Evolutionary conservation across 768 basidiomycete genomes (phyloP).

Genomic region (Serendipita sp.): DNA sequence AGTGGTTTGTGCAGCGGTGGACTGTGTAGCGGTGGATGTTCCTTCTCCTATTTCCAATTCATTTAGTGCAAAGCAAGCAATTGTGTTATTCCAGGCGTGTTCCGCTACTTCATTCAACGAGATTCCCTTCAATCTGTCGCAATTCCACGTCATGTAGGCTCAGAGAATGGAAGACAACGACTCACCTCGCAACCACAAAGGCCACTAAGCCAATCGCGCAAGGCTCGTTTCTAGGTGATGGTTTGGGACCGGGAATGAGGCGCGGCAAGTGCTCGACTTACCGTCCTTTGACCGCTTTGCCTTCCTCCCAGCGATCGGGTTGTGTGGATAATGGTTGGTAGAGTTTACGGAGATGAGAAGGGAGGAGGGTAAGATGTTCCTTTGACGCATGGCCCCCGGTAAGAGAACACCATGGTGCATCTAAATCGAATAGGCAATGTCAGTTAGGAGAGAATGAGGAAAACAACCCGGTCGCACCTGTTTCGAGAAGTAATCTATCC

Average conservation of each 20-base stretch:
- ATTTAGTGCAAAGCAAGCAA: constrained; percentile 40
- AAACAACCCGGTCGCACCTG: constrained; percentile 26
- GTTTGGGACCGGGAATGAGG: no score
- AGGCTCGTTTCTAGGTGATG: constrained; percentile 39
- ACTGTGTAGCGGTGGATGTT: not conserved
- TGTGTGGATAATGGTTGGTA: constrained; percentile 39
- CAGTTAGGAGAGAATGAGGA: no score
- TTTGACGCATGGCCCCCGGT: constrained; percentile 51
- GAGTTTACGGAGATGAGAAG: constrained; percentile 27
- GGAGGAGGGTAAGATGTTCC: constrained; percentile 32
- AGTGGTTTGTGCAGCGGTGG: no score
- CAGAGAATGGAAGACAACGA: constrained; percentile 18
- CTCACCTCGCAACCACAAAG: constrained; percentile 41
- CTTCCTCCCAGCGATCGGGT: constrained; percentile 41
- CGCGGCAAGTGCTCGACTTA: no score
- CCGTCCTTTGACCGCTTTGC: constrained; percentile 56
- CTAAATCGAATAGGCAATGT: no score
- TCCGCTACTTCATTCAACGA: constrained; percentile 40
- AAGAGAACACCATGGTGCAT: constrained; percentile 62
- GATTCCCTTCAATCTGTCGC: constrained; percentile 22
- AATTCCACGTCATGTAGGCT: not conserved
- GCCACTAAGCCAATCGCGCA: constrained; percentile 49
- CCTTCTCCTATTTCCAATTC: constrained; percentile 15
- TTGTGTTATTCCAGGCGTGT: constrained; percentile 47
- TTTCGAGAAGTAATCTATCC: constrained; percentile 54